Conservation (phyloP, 768 basidiomycete genomes). For the Pleurotus pulmonarius region DNA sequence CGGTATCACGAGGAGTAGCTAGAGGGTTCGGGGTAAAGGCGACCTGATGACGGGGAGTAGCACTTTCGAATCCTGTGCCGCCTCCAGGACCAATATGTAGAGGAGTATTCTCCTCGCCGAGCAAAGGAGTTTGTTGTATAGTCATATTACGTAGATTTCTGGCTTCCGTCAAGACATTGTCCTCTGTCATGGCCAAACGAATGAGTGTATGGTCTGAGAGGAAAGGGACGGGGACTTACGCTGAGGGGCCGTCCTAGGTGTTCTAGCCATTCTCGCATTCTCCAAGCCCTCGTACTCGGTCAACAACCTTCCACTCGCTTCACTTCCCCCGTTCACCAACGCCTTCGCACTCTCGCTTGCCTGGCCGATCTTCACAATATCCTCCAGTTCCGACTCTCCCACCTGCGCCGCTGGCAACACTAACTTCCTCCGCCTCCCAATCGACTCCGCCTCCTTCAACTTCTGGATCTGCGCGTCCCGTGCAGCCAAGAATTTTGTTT, state of each 20-base stretch:
- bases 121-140: constrained; percentile 85
- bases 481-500: constrained; percentile 95
- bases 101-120: constrained; percentile 98
- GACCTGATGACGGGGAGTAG: constrained; percentile 88
- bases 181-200: constrained; percentile 52
- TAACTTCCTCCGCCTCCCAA: constrained; percentile 82
- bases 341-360: constrained; percentile 87
- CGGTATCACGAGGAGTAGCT: constrained; percentile 71
- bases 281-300: constrained; percentile 93
- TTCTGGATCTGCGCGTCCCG: constrained; percentile 98
- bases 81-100: constrained; percentile 69
- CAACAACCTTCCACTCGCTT: constrained; percentile 80
- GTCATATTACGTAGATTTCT: constrained; percentile 94
- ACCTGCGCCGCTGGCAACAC: constrained; percentile 88
- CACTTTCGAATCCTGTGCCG: constrained; percentile 91
- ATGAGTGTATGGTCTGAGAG: constrained; percentile 3
- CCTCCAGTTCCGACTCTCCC: constrained; percentile 90
- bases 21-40: constrained; percentile 96
- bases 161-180: constrained; percentile 92
- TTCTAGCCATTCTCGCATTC: constrained; percentile 86
- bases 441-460: constrained; percentile 95
- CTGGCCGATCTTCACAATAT: constrained; percentile 97
- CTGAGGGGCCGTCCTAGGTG: constrained; percentile 91
- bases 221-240: constrained; percentile 49
- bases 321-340: constrained; percentile 76